Evolutionary conservation across 768 basidiomycete species (phyloP).

Genomic region (Boletus rufocinnamomeus): DNA sequence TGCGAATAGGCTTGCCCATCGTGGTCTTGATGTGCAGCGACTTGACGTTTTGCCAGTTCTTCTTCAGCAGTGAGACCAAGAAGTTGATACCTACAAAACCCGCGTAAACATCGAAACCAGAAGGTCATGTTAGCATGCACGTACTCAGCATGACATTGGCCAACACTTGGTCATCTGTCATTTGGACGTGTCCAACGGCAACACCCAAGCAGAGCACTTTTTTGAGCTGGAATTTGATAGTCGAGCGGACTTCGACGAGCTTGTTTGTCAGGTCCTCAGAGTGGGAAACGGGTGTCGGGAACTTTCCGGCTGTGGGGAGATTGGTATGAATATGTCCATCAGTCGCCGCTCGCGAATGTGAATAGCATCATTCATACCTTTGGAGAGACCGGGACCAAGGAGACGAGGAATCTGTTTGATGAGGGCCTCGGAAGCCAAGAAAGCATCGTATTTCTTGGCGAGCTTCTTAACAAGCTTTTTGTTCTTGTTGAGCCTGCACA

Average conservation of each 20-base stretch:
- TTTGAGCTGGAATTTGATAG: constrained; percentile 99
- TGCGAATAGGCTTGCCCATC: constrained; percentile 97
- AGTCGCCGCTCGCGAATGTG: background rate
- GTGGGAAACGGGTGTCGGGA: constrained; percentile 96
- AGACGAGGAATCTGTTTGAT: constrained; percentile 99
- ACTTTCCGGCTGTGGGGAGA: constrained; percentile 80
- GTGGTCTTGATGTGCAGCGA: constrained; percentile 98
- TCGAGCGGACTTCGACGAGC: constrained; percentile 93
- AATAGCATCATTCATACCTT: constrained; percentile 55
- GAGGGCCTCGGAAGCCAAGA: constrained; percentile 94
- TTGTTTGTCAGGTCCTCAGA: constrained; percentile 88
- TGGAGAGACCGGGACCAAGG: constrained; percentile 98
- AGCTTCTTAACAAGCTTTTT: constrained; percentile 99
- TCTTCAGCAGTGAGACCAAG: constrained; percentile 98
- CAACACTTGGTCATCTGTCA: constrained; percentile 97
- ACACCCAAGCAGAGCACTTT: constrained; percentile 99
- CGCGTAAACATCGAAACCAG: constrained; percentile 7
- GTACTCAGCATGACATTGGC: constrained; percentile 96
- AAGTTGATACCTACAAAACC: constrained; percentile 90
- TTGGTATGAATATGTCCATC: background rate
- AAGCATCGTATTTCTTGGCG: constrained; percentile 99
- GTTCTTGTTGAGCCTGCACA: constrained; percentile 95
- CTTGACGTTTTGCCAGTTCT: constrained; percentile 99
- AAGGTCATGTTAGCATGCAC: constrained; percentile 27
- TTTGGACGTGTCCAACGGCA: constrained; percentile 95